Evolutionary conservation across 1,284 basidiomycete genomes (phyloP).

Genomic region (Apiotrichum veenhuisii): DNA sequence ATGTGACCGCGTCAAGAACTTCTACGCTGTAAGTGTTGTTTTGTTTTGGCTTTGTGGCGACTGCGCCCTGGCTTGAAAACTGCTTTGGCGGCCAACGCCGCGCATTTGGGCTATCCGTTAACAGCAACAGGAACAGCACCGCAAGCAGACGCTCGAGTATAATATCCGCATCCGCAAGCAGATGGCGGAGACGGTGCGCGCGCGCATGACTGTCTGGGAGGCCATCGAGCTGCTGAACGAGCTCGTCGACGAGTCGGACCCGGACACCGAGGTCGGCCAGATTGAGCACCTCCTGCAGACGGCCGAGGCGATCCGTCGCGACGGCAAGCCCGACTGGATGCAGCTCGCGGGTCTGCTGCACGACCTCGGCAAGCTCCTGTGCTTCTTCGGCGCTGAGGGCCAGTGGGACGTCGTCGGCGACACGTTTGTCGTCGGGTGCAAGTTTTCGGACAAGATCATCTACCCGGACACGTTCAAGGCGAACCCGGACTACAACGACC

Average conservation of each 20-base stretch:
- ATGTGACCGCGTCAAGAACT: slow-evolving; percentile 78
- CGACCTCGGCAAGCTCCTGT: slow-evolving; percentile 76
- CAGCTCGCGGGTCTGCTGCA: slow-evolving; percentile 80
- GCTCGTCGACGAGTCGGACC: slow-evolving; percentile 75
- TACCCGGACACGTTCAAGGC: slow-evolving; percentile 71
- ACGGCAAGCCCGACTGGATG: slow-evolving; percentile 70
- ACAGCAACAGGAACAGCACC: slow-evolving; percentile 67
- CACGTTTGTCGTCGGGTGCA: slow-evolving; percentile 78
- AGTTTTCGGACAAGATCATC: slow-evolving; percentile 67
- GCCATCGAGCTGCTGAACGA: slow-evolving; percentile 87
- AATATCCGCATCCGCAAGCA: slow-evolving; percentile 64
- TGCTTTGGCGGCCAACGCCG: too few species aligned
- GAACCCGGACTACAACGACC: slow-evolving; percentile 69
- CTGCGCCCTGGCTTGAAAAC: too few species aligned
- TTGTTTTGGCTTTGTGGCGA: neutral
- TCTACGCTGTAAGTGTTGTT: slow-evolving; percentile 60
- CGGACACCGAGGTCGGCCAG: slow-evolving; percentile 60
- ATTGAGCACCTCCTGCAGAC: slow-evolving; percentile 89
- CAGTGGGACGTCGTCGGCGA: slow-evolving; percentile 89
- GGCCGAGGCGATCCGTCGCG: slow-evolving; percentile 81
- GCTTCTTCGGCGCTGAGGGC: slow-evolving; percentile 66
- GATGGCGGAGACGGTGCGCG: slow-evolving; percentile 30
- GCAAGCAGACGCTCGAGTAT: slow-evolving; percentile 81
- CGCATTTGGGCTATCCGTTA: too few species aligned
- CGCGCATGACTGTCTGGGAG: slow-evolving; percentile 65